Evolutionary conservation across 495 filamentous ascomycete genomes (phyloP).

Genomic region (Talaromyces trachyspermus): DNA sequence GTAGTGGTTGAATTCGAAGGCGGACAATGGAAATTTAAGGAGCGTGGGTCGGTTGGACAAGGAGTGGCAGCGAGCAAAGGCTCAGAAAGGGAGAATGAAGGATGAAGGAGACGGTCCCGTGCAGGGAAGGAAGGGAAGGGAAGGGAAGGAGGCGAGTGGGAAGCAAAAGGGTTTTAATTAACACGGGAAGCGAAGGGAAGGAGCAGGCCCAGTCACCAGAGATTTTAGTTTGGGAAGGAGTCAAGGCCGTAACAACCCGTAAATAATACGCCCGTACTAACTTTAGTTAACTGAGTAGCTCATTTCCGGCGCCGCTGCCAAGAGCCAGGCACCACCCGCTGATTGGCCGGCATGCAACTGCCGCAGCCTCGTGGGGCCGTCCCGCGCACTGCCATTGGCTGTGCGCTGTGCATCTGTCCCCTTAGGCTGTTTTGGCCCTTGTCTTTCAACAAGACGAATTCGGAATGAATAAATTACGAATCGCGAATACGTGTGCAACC

Average conservation of each 20-base stretch:
- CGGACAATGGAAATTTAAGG: conserved; percentile 1
- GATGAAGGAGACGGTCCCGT: too few species aligned
- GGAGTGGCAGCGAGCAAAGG: conserved; percentile 9
- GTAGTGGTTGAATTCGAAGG: neutral
- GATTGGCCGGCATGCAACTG: neutral
- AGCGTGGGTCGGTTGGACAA: conserved; percentile 5
- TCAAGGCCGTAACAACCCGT: neutral
- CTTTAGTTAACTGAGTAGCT: neutral
- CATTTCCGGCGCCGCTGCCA: conserved; percentile 2
- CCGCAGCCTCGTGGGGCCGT: too few species aligned
- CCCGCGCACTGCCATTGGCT: too few species aligned
- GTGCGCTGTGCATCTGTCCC: too few species aligned
- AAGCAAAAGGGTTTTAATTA: neutral
- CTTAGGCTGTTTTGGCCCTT: too few species aligned
- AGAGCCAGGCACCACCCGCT: conserved; percentile 3
- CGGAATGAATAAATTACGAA: too few species aligned
- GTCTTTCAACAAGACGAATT: too few species aligned
- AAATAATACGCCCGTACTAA: neutral
- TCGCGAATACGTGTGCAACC: too few species aligned
- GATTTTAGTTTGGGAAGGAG: too few species aligned
- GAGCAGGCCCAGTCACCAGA: too few species aligned
- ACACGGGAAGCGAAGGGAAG: conserved; percentile 1
- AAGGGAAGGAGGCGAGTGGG: conserved; percentile 5
- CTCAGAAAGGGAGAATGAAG: conserved; percentile 3
- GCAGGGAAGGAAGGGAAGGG: neutral